Conservation (phyloP, 257 asterid genomes). For the Jacaranda mimosifolia region DNA sequence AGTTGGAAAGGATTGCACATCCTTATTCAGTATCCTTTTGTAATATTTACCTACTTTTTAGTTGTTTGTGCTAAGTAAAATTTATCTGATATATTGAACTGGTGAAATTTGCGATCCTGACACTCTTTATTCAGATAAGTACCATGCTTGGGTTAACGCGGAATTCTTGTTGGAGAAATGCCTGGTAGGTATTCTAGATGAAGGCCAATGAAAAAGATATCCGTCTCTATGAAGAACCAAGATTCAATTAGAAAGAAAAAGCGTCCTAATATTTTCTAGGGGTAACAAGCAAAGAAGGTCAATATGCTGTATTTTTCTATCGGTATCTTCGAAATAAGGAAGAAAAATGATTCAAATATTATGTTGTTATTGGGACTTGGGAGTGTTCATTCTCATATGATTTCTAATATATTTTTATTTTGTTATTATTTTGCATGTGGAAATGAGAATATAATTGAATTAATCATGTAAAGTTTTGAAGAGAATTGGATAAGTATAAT, state of each 20-base stretch:
- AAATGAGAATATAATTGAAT: too few species aligned
- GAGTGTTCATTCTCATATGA: too few species aligned
- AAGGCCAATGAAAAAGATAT: conserved; percentile 43
- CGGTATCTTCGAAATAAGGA: background rate
- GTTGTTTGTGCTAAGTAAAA: conserved; percentile 18
- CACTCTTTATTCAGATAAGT: conserved; percentile 63
- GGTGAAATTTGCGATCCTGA: conserved; percentile 58
- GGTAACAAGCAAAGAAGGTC: too few species aligned
- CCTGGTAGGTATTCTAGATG: conserved; percentile 82
- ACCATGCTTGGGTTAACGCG: conserved; percentile 97
- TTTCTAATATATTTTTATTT: too few species aligned
- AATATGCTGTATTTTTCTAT: background rate
- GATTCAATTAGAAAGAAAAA: background rate
- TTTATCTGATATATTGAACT: background rate
- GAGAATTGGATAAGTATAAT: too few species aligned
- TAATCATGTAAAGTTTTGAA: too few species aligned
- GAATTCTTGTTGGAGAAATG: conserved; percentile 89
- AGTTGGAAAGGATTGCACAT: conserved; percentile 96
- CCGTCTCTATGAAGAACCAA: background rate
- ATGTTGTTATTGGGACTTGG: background rate
- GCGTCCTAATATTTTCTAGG: too few species aligned
- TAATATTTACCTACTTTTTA: conserved; percentile 1
- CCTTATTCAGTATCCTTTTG: conserved; percentile 92
- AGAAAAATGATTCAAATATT: conserved; percentile 5
- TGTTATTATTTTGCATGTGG: background rate